phyloP scores from a whole-genome alignment of 1,139 yeast genomes.

The Magnusiomyces clavatus region DNA sequence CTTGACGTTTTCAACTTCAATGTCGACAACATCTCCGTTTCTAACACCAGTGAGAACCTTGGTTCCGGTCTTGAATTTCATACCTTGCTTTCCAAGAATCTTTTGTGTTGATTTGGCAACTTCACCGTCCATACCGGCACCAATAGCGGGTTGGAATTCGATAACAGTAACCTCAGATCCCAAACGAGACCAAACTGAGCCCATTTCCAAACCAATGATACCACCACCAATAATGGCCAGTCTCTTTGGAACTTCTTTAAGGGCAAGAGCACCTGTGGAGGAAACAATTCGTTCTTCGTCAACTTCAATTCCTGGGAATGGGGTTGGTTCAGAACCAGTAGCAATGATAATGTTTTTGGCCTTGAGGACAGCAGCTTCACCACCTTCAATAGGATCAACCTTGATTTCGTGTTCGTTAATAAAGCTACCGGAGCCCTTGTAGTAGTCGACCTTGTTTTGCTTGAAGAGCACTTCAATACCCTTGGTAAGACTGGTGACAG shows the following conservation, averaged over 20 bases:
- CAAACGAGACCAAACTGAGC: conserved; percentile 91
- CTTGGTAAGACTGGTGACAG: conserved; percentile 74
- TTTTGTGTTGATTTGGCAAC: conserved; percentile 86
- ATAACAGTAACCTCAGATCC: conserved; percentile 94
- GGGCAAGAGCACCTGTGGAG: conserved; percentile 83
- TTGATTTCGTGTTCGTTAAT: conserved; percentile 69
- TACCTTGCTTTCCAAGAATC: conserved; percentile 87
- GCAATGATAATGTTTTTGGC: conserved; percentile 92
- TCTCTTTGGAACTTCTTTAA: conserved; percentile 86
- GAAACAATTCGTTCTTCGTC: conserved; percentile 97
- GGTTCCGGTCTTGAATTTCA: conserved; percentile 86
- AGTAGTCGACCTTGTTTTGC: conserved; percentile 90
- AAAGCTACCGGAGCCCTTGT: conserved; percentile 89
- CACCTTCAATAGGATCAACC: conserved; percentile 84
- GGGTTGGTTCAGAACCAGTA: conserved; percentile 97
- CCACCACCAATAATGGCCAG: conserved; percentile 97
- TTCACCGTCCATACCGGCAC: conserved; percentile 97
- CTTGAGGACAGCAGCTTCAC: conserved; percentile 55
- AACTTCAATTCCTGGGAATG: conserved; percentile 95
- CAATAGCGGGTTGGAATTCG: conserved; percentile 85
- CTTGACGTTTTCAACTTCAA: conserved; percentile 86
- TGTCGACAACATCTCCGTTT: conserved; percentile 86
- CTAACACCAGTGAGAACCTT: conserved; percentile 83
- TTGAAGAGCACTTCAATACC: conserved; percentile 94
- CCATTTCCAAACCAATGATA: conserved; percentile 99